phyloP scores from a whole-genome alignment of 345 rosid species.

The Rhizophora mangle region DNA sequence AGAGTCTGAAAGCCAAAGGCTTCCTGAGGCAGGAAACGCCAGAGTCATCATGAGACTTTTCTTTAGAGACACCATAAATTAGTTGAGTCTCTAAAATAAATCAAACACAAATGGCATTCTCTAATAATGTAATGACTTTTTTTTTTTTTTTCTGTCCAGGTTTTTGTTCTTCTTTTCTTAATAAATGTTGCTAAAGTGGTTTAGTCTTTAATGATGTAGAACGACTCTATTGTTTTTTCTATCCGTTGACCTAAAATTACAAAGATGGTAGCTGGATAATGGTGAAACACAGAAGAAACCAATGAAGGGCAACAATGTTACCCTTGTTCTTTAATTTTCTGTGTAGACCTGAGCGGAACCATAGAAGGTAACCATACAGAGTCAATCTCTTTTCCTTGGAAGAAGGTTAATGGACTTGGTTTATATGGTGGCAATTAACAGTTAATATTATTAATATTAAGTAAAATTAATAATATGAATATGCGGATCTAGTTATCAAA shows the following conservation, averaged over 20 bases:
- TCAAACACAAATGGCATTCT: background rate
- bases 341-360: background rate
- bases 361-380: background rate
- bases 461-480: too few relatives aligned
- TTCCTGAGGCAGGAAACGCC: conserved; percentile 31
- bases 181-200: background rate
- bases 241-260: too few relatives aligned
- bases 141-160: background rate
- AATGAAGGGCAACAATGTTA: background rate
- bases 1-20: conserved; percentile 57
- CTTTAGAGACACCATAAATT: conserved; percentile 1
- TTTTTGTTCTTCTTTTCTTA: background rate
- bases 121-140: background rate
- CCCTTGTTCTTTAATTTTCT: background rate
- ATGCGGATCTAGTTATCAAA: too few relatives aligned
- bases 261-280: background rate
- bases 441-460: too few relatives aligned
- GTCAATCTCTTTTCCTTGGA: too few relatives aligned
- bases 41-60: background rate
- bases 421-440: too few relatives aligned
- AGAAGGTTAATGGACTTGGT: too few relatives aligned
- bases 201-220: conserved; percentile 11
- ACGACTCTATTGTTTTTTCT: background rate
- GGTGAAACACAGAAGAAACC: background rate
- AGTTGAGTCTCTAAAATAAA: conserved; percentile 5